A percentile compares a stretch with the other conserved stretches of the same genome.
Evolutionary conservation across 345 rosid genomes (phyloP).

Genomic region (Rubroshorea leprosula): DNA sequence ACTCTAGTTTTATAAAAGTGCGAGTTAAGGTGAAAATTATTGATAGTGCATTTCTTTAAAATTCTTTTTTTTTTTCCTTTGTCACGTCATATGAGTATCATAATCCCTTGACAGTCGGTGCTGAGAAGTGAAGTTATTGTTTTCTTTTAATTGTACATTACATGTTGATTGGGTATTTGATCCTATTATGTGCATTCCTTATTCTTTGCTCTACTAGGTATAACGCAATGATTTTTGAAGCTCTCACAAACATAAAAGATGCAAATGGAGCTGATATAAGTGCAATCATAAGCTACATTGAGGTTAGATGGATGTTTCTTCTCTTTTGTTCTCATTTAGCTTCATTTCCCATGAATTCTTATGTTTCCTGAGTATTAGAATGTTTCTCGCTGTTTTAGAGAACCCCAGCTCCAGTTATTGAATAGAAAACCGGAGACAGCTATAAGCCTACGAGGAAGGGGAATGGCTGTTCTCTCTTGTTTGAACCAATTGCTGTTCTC

Average conservation of each 20-base stretch:
- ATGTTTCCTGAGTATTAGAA: neutral
- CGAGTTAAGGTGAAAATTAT: neutral
- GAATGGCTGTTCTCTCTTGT: neutral
- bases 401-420: neutral
- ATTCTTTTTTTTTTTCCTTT: neutral
- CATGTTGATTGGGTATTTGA: neutral
- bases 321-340: constrained; percentile 4
- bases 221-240: constrained; percentile 66
- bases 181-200: neutral
- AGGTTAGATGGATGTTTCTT: constrained; percentile 51
- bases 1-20: too few relatives aligned
- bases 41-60: neutral
- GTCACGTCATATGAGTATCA: neutral
- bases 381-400: neutral
- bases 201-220: constrained; percentile 32
- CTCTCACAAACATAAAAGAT: constrained; percentile 51
- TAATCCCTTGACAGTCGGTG: neutral
- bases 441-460: neutral
- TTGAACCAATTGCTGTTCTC: neutral
- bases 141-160: neutral
- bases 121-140: too few relatives aligned
- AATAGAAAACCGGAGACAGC: neutral
- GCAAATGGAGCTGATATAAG: constrained; percentile 47
- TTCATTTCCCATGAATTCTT: constrained; percentile 1
- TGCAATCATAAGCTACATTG: constrained; percentile 52